Percentiles rank a stretch among this genome's conserved stretches.
phyloP scores from a whole-genome alignment of 1,284 basidiomycete species.

The Termitomyces sp. region DNA sequence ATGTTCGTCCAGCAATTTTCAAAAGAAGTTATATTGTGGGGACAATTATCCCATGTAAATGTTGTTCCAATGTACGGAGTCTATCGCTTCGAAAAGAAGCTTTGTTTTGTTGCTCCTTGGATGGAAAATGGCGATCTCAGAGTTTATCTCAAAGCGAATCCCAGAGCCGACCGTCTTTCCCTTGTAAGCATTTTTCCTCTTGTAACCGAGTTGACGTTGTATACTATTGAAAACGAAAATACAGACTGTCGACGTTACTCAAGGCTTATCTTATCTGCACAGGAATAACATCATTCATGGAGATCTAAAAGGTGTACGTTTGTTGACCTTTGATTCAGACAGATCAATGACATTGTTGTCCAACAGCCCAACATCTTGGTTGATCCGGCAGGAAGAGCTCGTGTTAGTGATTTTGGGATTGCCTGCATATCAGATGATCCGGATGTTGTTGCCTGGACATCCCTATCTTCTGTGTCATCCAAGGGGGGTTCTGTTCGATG shows the following conservation, averaged over 20 bases:
- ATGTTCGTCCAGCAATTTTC: constrained; percentile 7
- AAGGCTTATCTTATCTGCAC: neutral
- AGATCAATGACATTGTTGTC: too few species aligned
- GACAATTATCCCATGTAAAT: constrained; percentile 17
- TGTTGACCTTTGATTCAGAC: neutral
- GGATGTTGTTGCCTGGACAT: neutral
- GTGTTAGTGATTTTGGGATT: constrained; percentile 2
- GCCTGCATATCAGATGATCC: neutral
- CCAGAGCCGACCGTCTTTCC: neutral
- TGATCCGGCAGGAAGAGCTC: neutral
- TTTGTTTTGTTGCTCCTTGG: constrained; percentile 19
- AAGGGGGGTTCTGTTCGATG: constrained; percentile 4
- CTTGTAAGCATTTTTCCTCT: neutral
- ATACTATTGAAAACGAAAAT: neutral
- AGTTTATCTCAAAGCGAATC: constrained; percentile 9
- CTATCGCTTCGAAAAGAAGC: neutral
- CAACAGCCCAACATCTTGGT: neutral
- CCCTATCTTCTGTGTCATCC: neutral
- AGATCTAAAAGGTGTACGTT: neutral
- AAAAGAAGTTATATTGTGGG: constrained; percentile 18
- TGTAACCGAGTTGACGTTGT: too few species aligned
- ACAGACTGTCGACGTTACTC: neutral
- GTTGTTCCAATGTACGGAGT: constrained; percentile 20
- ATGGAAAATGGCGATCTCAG: constrained; percentile 19
- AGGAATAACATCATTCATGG: neutral